Evolutionary conservation across 306 rosid species (phyloP).

Genomic region (Fagus sylvatica): DNA sequence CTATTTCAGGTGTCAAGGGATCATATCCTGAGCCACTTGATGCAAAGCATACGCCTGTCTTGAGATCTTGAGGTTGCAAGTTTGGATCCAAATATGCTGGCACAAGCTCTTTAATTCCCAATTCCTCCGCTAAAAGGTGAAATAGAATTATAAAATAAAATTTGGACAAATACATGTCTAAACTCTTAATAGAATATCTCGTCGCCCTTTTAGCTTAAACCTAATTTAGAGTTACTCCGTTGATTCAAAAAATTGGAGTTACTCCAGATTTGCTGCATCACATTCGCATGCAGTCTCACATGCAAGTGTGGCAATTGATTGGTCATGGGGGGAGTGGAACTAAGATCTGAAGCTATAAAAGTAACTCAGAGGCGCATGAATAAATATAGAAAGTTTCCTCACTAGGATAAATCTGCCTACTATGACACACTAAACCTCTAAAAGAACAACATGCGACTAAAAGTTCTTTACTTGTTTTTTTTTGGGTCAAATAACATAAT

Average conservation of each 20-base stretch:
- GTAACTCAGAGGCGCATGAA: background rate
- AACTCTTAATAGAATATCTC: too few species aligned
- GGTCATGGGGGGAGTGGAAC: background rate
- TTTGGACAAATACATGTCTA: too few species aligned
- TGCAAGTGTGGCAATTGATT: background rate
- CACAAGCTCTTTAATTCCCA: conserved; percentile 60
- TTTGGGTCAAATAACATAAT: background rate
- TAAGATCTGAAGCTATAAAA: background rate
- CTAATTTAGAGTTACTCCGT: too few species aligned
- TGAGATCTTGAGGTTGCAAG: conserved; percentile 49
- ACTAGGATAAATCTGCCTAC: background rate
- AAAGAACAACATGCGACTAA: background rate
- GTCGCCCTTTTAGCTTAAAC: too few species aligned
- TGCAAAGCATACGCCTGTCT: conserved; percentile 76
- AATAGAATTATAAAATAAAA: background rate
- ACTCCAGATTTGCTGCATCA: too few species aligned
- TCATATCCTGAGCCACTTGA: conserved; percentile 90
- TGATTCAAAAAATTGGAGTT: too few species aligned
- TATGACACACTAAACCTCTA: background rate
- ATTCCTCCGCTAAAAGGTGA: conserved; percentile 18
- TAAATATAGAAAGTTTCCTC: background rate
- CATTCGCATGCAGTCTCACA: too few species aligned
- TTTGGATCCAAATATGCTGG: conserved; percentile 72
- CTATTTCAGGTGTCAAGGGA: conserved; percentile 62
- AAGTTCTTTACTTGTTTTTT: background rate